Evolutionary conservation across 2,329 filamentous ascomycete genomes (phyloP).

Genomic region (Lachnellula occidentalis): DNA sequence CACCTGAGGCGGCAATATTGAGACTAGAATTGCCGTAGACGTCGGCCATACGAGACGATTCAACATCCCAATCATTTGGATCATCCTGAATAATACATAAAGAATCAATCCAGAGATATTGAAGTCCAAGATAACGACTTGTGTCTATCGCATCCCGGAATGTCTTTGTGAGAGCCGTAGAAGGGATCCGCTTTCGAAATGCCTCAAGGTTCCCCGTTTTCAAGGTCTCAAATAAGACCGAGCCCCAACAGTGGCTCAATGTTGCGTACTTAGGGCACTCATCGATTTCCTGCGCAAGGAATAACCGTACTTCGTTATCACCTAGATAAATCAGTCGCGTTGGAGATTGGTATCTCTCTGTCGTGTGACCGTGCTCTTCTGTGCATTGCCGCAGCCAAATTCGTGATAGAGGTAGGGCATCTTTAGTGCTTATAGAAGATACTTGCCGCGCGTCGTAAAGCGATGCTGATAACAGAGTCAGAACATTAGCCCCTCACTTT

Average conservation of each 20-base stretch:
- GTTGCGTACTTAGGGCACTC: constrained; percentile 7
- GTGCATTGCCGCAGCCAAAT: too few species aligned
- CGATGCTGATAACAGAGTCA: too few species aligned
- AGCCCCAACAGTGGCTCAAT: constrained; percentile 14
- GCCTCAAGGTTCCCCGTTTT: background rate
- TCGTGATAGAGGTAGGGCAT: too few species aligned
- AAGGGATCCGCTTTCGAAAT: constrained; percentile 9
- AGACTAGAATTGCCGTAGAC: constrained; percentile 14
- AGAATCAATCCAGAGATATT: constrained; percentile 21
- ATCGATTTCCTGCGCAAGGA: background rate
- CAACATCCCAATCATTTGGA: constrained; percentile 18
- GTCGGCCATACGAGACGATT: constrained; percentile 12
- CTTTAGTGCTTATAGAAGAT: too few species aligned
- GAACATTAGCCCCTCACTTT: too few species aligned
- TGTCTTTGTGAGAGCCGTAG: constrained; percentile 15
- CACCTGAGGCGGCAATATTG: constrained; percentile 19
- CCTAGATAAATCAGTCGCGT: background rate
- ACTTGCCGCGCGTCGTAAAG: too few species aligned
- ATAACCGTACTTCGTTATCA: background rate
- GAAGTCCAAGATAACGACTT: constrained; percentile 11
- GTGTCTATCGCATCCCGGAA: constrained; percentile 24
- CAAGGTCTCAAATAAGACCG: background rate
- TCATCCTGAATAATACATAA: constrained; percentile 19
- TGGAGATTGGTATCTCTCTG: background rate
- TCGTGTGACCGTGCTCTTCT: background rate